phyloP scores from a whole-genome alignment of 2,329 filamentous ascomycete genomes.

The Neofusicoccum kwambonambiense region DNA sequence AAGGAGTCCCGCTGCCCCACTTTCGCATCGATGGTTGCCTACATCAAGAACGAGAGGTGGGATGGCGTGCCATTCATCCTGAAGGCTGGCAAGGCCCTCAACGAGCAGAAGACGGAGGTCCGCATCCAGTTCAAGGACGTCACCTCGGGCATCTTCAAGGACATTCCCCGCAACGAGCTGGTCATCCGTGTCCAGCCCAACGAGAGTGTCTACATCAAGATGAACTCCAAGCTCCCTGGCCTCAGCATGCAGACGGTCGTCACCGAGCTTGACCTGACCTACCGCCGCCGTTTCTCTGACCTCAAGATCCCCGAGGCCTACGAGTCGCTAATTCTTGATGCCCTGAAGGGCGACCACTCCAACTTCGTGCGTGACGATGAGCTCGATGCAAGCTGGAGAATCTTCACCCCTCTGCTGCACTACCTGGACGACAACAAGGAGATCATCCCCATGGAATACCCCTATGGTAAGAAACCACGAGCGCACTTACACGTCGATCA shows the following conservation, averaged over 20 bases:
- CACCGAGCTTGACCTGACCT: slow-evolving; percentile 96
- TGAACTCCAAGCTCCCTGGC: slow-evolving; percentile 99
- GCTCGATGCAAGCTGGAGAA: slow-evolving; percentile 95
- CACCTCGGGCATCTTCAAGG: slow-evolving; percentile 98
- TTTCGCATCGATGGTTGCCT: slow-evolving; percentile 94
- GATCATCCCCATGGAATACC: slow-evolving; percentile 99
- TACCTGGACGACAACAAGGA: slow-evolving; percentile 99
- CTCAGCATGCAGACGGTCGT: slow-evolving; percentile 99
- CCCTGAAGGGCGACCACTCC: slow-evolving; percentile 97
- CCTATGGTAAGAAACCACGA: slow-evolving; percentile 72
- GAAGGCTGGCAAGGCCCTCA: slow-evolving; percentile 97
- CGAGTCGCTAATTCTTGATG: slow-evolving; percentile 95
- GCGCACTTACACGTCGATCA: slow-evolving; percentile 8
- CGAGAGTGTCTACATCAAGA: slow-evolving; percentile 99
- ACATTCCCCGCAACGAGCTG: slow-evolving; percentile 97
- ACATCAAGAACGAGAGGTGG: slow-evolving; percentile 99
- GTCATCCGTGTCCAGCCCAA: slow-evolving; percentile 99
- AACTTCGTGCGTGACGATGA: slow-evolving; percentile 75
- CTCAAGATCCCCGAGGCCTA: slow-evolving; percentile 99
- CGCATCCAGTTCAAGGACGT: slow-evolving; percentile 99
- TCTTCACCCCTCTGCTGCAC: slow-evolving; percentile 95
- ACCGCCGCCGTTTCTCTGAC: slow-evolving; percentile 96
- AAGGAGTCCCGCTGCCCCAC: slow-evolving; percentile 97
- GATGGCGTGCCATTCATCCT: slow-evolving; percentile 98
- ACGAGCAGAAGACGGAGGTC: slow-evolving; percentile 99